Evolutionary conservation across 805 yeast species (phyloP), one percentile per base, ranked within the genome.

Genomic region (Clavispora fructus): DNA sequence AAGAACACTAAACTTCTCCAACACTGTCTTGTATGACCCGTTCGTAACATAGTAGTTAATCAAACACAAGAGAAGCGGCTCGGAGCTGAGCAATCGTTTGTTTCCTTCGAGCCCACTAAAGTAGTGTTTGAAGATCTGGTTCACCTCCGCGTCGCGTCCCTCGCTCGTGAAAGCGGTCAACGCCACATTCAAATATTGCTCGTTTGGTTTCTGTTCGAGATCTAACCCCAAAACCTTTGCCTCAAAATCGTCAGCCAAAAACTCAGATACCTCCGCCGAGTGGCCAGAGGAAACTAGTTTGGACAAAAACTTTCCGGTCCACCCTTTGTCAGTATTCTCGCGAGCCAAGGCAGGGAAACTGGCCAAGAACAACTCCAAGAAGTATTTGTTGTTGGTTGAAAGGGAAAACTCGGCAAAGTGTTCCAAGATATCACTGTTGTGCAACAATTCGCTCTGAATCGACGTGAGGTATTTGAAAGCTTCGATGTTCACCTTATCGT

Each of bases 401-500:
- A 14, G 25, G 1, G 47, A 46, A 17, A 41, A 47, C 8, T 41
- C 26, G 13, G 50, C 41, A 12, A 54, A 16, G 2, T 39, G 14
- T 5, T 33, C 32, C 44, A 54, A 46, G 9, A 53, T 23, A 4
- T 9, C 17, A 10, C 12, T 23, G 11, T 39, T 39, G 13, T 46
- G 41, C 19, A 59, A 35, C 7, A 44, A 33, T 10, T 45, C 38
- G 28, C 43, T 38, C 8, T 48, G 38, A 3, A 38, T 25, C 3
- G 51, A 28, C 14, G 31, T 19, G 30, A 63, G 46, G 32, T 42
- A 49, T 37, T 64, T 61, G 9, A 56, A 42, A 4, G 55, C 16
- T 30, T 59, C 57, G 31, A 65, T 56, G 28, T 58, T 57, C 17
- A 63, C 54, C 32, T 60, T 61, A 33, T 68, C 72, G 31, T 52